Percentiles rank a stretch among this genome's conserved stretches.
Evolutionary conservation across 768 basidiomycete species (phyloP).

Genomic region (Gymnopilus dilepis): DNA sequence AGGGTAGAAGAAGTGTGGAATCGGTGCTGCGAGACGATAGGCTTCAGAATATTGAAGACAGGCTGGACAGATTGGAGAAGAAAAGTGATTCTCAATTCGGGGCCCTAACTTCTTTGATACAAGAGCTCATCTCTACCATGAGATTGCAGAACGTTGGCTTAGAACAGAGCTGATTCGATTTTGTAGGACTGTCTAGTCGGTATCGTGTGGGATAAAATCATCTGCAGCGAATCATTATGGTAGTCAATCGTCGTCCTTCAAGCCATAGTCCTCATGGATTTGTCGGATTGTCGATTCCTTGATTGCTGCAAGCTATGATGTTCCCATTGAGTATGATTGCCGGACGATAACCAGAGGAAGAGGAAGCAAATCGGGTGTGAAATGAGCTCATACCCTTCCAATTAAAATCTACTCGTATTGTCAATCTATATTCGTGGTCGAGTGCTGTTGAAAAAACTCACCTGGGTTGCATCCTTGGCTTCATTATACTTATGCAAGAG

Average conservation of each 20-base stretch:
- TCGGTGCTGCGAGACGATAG: background rate
- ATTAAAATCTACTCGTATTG: constrained; percentile 64
- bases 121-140: background rate
- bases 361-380: constrained; percentile 19
- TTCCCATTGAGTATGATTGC: too few relatives aligned
- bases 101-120: background rate
- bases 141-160: background rate
- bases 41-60: background rate
- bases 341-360: too few relatives aligned
- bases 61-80: background rate
- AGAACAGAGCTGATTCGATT: background rate
- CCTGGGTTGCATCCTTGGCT: constrained; percentile 84
- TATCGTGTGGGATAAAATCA: too few relatives aligned
- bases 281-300: constrained; percentile 74
- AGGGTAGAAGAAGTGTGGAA: background rate
- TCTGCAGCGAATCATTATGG: too few relatives aligned
- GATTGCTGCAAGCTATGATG: constrained; percentile 67
- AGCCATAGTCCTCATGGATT: constrained; percentile 73
- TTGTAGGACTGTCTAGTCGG: too few relatives aligned
- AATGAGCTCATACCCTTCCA: constrained; percentile 58
- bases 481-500: constrained; percentile 81
- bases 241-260: constrained; percentile 63
- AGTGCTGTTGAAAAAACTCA: constrained; percentile 26
- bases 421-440: background rate
- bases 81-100: background rate